Percentiles rank a stretch among this genome's conserved stretches.
These are phyloP conservation scores for Celoporthe dispersa DNA, from an alignment of 2,329 filamentous ascomycete species.

Conservation along the genomic window DNA sequence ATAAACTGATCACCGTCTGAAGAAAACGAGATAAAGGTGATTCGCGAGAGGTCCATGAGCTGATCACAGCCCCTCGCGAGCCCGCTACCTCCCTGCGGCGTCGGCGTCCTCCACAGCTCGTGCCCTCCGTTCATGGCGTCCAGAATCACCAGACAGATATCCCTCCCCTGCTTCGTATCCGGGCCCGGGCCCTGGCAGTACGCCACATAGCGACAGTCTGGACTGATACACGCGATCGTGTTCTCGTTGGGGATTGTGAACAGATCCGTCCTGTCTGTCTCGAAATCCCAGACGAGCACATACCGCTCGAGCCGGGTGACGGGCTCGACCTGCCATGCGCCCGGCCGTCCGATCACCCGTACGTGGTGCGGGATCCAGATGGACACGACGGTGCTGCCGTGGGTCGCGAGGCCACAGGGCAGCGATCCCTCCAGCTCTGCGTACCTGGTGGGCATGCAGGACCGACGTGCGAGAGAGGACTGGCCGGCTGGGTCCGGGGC, in stretches of 20 bases:
- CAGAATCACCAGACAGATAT: conserved; percentile 38
- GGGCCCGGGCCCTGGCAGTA: conserved; percentile 40
- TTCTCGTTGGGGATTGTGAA: conserved; percentile 46
- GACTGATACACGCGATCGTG: conserved; percentile 42
- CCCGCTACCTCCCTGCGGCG: conserved; percentile 33
- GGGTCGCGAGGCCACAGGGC: conserved; percentile 42
- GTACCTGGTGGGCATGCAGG: conserved; percentile 43
- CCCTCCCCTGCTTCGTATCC: conserved; percentile 17
- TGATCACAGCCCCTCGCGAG: conserved; percentile 39
- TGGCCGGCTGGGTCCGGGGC: conserved; percentile 27
- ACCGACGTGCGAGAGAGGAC: conserved; percentile 38
- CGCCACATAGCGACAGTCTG: conserved; percentile 46
- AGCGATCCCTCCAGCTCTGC: conserved; percentile 45
- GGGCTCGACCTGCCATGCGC: conserved; percentile 42
- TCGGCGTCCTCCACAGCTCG: conserved; percentile 45
- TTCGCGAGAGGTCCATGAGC: conserved; percentile 40
- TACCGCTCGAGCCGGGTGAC: conserved; percentile 39
- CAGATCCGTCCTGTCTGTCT: conserved; percentile 40
- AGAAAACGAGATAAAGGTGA: conserved; percentile 45
- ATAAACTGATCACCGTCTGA: conserved; percentile 43
- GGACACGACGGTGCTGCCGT: conserved; percentile 44
- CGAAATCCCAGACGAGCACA: conserved; percentile 46
- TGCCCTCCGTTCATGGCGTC: conserved; percentile 42
- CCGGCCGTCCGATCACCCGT: conserved; percentile 37
- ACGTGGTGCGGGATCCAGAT: conserved; percentile 48